A percentile compares a stretch with the other conserved stretches of the same genome.
phyloP scores from a whole-genome alignment of 2,329 filamentous ascomycete genomes.

The Verticillium nonalfalfae region DNA sequence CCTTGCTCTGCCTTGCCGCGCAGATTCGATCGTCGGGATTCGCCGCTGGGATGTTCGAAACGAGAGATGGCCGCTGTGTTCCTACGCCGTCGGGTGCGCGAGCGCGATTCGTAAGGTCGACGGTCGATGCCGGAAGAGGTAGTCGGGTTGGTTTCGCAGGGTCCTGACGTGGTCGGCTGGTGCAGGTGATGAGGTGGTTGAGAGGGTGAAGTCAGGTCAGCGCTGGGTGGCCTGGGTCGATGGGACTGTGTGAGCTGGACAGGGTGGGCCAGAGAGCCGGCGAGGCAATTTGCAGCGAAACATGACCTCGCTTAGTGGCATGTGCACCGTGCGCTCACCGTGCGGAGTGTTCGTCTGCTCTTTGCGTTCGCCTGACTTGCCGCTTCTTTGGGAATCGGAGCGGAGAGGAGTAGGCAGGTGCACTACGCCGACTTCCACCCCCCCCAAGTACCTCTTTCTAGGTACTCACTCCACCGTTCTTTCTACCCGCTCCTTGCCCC shows the following conservation, averaged over 20 bases:
- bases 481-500: not conserved
- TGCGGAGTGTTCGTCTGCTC: not conserved
- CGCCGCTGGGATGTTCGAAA: not conserved
- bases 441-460: no score
- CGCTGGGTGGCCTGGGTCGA: slow-evolving; percentile 4
- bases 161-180: not conserved
- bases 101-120: not conserved
- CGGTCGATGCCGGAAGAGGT: not conserved
- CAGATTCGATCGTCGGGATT: not conserved
- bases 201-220: slow-evolving; percentile 13
- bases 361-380: not conserved
- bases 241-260: slow-evolving; percentile 6
- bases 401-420: not conserved
- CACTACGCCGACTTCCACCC: not conserved
- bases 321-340: not conserved
- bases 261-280: slow-evolving; percentile 12
- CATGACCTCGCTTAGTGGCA: slow-evolving; percentile 1
- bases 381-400: slow-evolving; percentile 5
- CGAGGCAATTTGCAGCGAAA: slow-evolving; percentile 11
- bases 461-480: not conserved
- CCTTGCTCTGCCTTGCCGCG: slow-evolving; percentile 4
- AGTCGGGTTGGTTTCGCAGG: not conserved
- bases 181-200: slow-evolving; percentile 5
- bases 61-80: not conserved
- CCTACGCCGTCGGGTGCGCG: not conserved